Evolutionary conservation across 371 early-diverging fungal species (phyloP).

Genomic region (Lichtheimia corymbifera): DNA sequence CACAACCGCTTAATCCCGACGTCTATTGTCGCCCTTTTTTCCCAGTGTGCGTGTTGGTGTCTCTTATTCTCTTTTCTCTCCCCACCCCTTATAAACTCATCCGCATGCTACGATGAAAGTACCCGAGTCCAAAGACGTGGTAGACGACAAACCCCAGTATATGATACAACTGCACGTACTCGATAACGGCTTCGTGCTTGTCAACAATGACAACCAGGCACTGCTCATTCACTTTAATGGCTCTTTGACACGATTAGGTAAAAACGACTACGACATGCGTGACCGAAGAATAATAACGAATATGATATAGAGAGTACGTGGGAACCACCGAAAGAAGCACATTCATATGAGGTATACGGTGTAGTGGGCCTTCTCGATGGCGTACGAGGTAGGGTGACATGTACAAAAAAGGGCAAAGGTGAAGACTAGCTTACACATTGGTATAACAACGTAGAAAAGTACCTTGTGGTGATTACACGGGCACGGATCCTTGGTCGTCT

Average conservation of each 20-base stretch:
- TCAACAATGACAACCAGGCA: not conserved
- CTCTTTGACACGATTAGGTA: not conserved
- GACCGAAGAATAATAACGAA: not conserved
- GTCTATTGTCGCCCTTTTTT: too few relatives aligned
- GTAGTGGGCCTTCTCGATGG: not conserved
- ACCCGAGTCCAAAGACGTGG: too few relatives aligned
- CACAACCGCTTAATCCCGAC: too few relatives aligned
- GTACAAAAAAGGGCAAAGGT: too few relatives aligned
- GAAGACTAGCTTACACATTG: not conserved
- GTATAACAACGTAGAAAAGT: constrained; percentile 25
- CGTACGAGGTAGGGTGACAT: not conserved
- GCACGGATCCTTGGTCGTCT: constrained; percentile 46
- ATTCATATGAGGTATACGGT: not conserved
- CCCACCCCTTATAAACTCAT: too few relatives aligned
- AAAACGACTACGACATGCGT: too few relatives aligned
- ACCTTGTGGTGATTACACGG: constrained; percentile 46
- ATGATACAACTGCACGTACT: not conserved
- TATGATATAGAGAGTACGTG: not conserved
- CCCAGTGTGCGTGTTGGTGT: too few relatives aligned
- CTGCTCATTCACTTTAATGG: constrained; percentile 6
- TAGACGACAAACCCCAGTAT: not conserved
- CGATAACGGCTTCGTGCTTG: not conserved
- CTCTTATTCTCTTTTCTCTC: too few relatives aligned
- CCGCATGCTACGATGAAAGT: too few relatives aligned
- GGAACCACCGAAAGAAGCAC: not conserved